Evolutionary conservation across 1,284 basidiomycete genomes (phyloP).

Genomic region (Irpex lacteus): DNA sequence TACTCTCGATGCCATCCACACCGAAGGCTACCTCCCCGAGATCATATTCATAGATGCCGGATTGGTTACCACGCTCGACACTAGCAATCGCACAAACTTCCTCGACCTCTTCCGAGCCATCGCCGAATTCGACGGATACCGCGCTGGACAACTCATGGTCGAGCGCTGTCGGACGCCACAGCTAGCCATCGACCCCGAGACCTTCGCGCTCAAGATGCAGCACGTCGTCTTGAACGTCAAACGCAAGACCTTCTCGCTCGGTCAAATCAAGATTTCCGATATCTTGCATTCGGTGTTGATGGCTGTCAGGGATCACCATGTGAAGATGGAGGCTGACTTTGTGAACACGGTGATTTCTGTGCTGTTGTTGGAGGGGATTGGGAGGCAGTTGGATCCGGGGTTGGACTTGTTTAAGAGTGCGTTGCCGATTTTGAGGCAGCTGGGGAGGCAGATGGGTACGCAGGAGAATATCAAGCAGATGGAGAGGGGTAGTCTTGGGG

Average conservation of each 20-base stretch:
- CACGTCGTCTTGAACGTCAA: slow-evolving; percentile 93
- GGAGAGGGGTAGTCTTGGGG: slow-evolving; percentile 69
- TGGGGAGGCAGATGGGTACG: slow-evolving; percentile 86
- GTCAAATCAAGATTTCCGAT: slow-evolving; percentile 94
- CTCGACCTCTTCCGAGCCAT: slow-evolving; percentile 95
- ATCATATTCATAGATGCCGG: slow-evolving; percentile 97
- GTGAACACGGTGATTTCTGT: slow-evolving; percentile 97
- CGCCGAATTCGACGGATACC: slow-evolving; percentile 96
- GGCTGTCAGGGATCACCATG: slow-evolving; percentile 91
- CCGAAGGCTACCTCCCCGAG: slow-evolving; percentile 87
- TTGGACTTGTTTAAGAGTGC: slow-evolving; percentile 94
- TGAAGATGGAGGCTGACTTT: slow-evolving; percentile 99
- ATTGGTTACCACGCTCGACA: slow-evolving; percentile 85
- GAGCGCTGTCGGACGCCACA: slow-evolving; percentile 93
- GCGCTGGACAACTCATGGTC: slow-evolving; percentile 93
- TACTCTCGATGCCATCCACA: slow-evolving; percentile 64
- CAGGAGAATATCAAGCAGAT: slow-evolving; percentile 67
- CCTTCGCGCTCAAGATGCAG: slow-evolving; percentile 96
- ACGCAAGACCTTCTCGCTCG: slow-evolving; percentile 94
- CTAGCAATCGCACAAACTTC: slow-evolving; percentile 86
- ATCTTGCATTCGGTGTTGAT: slow-evolving; percentile 86
- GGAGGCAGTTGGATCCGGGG: slow-evolving; percentile 87
- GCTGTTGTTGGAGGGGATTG: slow-evolving; percentile 93
- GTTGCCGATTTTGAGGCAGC: slow-evolving; percentile 84
- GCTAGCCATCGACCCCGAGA: slow-evolving; percentile 88